Evolutionary conservation across 192 early-diverging fungal species (phyloP).

Genomic region (Diversispora epigaea): DNA sequence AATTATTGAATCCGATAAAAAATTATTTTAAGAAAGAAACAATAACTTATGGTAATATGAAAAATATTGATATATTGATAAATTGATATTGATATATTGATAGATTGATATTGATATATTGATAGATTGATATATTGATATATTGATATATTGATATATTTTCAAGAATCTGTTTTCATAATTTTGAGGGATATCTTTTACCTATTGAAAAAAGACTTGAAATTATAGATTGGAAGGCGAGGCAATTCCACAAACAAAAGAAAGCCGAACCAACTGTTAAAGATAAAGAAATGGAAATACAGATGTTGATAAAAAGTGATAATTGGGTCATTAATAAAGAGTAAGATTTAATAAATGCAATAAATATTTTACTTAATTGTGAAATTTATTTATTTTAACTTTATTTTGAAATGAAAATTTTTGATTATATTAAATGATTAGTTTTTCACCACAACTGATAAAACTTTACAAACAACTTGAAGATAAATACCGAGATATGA

Average conservation of each 20-base stretch:
- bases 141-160: background rate
- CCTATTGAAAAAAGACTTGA: too few relatives aligned
- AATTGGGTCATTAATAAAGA: conserved; percentile 52
- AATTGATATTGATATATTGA: background rate
- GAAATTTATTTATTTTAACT: too few relatives aligned
- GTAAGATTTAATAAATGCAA: conserved; percentile 8
- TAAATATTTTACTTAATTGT: too few relatives aligned
- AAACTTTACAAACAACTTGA: conserved; percentile 44
- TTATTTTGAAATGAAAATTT: too few relatives aligned
- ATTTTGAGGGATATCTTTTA: too few relatives aligned
- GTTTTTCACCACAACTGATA: conserved; percentile 42
- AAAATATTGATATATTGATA: background rate
- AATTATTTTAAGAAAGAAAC: too few relatives aligned
- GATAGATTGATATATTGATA: background rate
- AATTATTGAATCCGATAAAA: background rate
- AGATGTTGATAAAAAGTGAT: conserved; percentile 20
- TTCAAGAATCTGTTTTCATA: background rate
- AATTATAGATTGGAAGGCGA: background rate
- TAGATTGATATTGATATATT: background rate
- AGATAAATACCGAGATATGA: conserved; percentile 45
- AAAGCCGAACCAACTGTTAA: background rate
- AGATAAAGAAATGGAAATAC: background rate
- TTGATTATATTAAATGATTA: background rate
- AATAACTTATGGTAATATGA: too few relatives aligned
- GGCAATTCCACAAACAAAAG: background rate